Evolutionary conservation across 2,329 filamentous ascomycete species (phyloP).

Genomic region (Fusarium gaditjirri): DNA sequence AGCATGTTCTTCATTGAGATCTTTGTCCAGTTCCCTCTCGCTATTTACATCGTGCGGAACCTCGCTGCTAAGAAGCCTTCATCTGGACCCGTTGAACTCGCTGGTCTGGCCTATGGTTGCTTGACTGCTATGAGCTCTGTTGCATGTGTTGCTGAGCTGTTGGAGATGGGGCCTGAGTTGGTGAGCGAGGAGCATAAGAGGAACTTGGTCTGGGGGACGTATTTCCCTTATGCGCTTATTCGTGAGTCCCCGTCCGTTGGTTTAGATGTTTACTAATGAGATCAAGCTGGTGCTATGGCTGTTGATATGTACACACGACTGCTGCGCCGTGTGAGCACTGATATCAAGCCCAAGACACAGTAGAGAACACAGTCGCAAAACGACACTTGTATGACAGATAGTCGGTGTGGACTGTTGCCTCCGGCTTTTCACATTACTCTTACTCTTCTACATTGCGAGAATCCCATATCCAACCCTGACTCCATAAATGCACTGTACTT

Average conservation of each 20-base stretch:
- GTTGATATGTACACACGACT: slow-evolving; percentile 67
- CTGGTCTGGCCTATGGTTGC: slow-evolving; percentile 62
- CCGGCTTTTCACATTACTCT: slow-evolving; percentile 27
- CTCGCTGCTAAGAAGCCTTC: slow-evolving; percentile 51
- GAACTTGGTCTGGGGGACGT: slow-evolving; percentile 59
- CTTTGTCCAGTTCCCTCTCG: slow-evolving; percentile 61
- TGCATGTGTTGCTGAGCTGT: slow-evolving; percentile 62
- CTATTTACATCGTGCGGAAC: slow-evolving; percentile 57
- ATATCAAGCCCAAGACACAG: slow-evolving; percentile 53
- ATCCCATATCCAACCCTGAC: slow-evolving; percentile 28
- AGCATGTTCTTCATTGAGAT: slow-evolving; percentile 63
- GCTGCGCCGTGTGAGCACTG: slow-evolving; percentile 53
- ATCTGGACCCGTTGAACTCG: slow-evolving; percentile 57
- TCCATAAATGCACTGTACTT: slow-evolving; percentile 38
- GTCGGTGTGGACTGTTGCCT: slow-evolving; percentile 6
- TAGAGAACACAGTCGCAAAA: slow-evolving; percentile 1
- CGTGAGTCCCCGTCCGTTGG: slow-evolving; percentile 54
- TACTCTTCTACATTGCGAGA: slow-evolving; percentile 24
- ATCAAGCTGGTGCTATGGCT: slow-evolving; percentile 60
- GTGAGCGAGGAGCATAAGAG: slow-evolving; percentile 58
- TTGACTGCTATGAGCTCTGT: slow-evolving; percentile 63
- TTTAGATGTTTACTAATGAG: not conserved
- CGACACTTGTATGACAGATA: slow-evolving; percentile 13
- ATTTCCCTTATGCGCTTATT: slow-evolving; percentile 62
- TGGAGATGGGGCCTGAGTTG: slow-evolving; percentile 59